phyloP scores from a whole-genome alignment of 768 basidiomycete species.

The Boletus bicolor region DNA sequence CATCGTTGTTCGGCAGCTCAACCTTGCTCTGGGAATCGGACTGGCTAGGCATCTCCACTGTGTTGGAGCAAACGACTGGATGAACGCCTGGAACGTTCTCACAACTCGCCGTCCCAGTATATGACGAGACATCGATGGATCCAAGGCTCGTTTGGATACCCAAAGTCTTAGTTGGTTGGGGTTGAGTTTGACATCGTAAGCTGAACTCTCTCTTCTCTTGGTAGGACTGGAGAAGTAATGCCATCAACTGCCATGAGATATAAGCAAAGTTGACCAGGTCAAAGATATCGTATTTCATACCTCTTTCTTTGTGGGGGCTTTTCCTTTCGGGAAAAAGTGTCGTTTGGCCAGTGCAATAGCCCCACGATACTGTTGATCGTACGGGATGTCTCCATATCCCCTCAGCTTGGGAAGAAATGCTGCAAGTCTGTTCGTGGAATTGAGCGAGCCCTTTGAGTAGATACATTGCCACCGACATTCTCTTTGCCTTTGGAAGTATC shows the following conservation, averaged over 20 bases:
- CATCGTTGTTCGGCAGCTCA: neutral
- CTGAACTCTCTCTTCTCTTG: conserved; percentile 19
- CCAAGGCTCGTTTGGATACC: conserved; percentile 20
- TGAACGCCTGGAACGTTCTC: neutral
- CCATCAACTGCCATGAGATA: conserved; percentile 18
- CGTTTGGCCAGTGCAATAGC: conserved; percentile 29
- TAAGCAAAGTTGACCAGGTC: neutral
- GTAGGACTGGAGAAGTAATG: conserved; percentile 23
- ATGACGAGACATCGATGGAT: neutral
- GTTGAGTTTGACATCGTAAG: neutral
- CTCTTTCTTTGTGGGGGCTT: conserved; percentile 24
- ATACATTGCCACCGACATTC: conserved; percentile 14
- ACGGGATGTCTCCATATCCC: conserved; percentile 28
- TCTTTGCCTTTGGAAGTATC: conserved; percentile 25
- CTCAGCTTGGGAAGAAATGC: conserved; percentile 29
- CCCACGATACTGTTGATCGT: conserved; percentile 26
- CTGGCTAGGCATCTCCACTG: neutral
- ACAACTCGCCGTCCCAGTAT: neutral
- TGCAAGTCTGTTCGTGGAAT: conserved; percentile 17
- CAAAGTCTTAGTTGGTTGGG: conserved; percentile 14
- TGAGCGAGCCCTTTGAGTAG: neutral
- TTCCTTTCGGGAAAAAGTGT: conserved; percentile 26
- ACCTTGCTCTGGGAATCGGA: neutral
- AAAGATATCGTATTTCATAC: conserved; percentile 5
- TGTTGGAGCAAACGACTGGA: neutral